Base-by-base conservation (phyloP, 1,284 basidiomycete genomes). In the Schizopora paradoxa region DNA sequence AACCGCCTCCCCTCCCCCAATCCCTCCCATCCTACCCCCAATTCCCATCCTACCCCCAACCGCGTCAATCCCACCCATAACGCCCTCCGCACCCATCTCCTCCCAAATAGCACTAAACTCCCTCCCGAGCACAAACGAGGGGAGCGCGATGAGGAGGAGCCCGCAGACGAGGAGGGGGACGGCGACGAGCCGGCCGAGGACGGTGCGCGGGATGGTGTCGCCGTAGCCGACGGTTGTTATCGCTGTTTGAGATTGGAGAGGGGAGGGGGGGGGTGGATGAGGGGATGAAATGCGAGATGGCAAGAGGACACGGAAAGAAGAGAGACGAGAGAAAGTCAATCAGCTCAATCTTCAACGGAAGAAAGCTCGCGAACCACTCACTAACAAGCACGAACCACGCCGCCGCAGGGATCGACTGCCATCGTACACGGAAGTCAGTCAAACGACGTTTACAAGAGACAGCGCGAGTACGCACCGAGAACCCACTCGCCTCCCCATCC, bases 21-120 rank as follows among this genome's bases (percentile, higher is more conserved):
- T n/a, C n/a, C n/a, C n/a, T n/a, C n/a, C n/a, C n/a, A n/a, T n/a
- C n/a, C n/a, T n/a, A n/a, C n/a, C n/a, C n/a, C n/a, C n/a, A n/a
- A n/a, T n/a, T n/a, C n/a, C n/a, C n/a, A n/a, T n/a, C n/a, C n/a
- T n/a, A n/a, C n/a, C n/a, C n/a, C n/a, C n/a, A n/a, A n/a, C n/a
- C n/a, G n/a, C n/a, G n/a, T n/a, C n/a, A n/a, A 31, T 14, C 28
- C 8, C 28, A 31, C 8, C 28, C 28, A 10, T 31, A 31, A 10
- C 28, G 28, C 72, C 65, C 19, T 69, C 65, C n/a, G 58, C 62
- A 5, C 70, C 72, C 82, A 92, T 89, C 16, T 76, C 74, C 51
- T 91, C 88, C 83, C 89, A 92, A 1, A 91, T 86, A 6, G 83
- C 71, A 48, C 87, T 89, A 61, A 94, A 94, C 60, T 94, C 90